Percentiles rank a stretch among this genome's conserved stretches.
phyloP scores from a whole-genome alignment of 768 basidiomycete genomes.

The Multifurca ochricompacta region DNA sequence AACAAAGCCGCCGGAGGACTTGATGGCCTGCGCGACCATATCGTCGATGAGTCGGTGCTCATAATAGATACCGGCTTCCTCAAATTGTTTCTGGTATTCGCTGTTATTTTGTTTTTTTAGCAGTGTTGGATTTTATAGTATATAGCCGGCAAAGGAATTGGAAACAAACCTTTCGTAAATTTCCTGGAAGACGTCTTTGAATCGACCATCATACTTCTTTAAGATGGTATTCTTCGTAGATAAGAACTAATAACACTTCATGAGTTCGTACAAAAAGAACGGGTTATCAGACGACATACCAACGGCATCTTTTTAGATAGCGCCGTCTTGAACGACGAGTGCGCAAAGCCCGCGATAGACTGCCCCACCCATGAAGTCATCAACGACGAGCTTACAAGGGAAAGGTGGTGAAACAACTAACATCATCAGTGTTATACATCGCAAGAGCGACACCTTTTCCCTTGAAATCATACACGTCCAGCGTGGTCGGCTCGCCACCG shows the following conservation, averaged over 20 bases:
- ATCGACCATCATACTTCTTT: constrained; percentile 97
- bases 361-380: constrained; percentile 24
- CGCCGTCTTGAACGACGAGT: constrained; percentile 98
- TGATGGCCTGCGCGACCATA: constrained; percentile 98
- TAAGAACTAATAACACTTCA: constrained; percentile 59
- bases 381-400: not conserved
- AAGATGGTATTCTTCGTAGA: constrained; percentile 97
- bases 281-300: constrained; percentile 28
- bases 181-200: constrained; percentile 99
- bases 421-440: constrained; percentile 99
- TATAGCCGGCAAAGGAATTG: not conserved
- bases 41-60: constrained; percentile 97
- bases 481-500: constrained; percentile 53
- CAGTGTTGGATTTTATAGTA: not conserved
- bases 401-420: constrained; percentile 26
- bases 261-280: not conserved
- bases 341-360: constrained; percentile 93
- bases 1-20: constrained; percentile 81
- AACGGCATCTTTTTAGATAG: constrained; percentile 68
- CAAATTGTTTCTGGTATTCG: constrained; percentile 64
- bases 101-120: constrained; percentile 59
- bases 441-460: constrained; percentile 87
- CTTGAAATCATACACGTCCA: constrained; percentile 93
- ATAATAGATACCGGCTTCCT: constrained; percentile 70
- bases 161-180: constrained; percentile 65